Evolutionary conservation across 2,329 filamentous ascomycete species (phyloP).

Genomic region (Rachicladosporium sp.): DNA sequence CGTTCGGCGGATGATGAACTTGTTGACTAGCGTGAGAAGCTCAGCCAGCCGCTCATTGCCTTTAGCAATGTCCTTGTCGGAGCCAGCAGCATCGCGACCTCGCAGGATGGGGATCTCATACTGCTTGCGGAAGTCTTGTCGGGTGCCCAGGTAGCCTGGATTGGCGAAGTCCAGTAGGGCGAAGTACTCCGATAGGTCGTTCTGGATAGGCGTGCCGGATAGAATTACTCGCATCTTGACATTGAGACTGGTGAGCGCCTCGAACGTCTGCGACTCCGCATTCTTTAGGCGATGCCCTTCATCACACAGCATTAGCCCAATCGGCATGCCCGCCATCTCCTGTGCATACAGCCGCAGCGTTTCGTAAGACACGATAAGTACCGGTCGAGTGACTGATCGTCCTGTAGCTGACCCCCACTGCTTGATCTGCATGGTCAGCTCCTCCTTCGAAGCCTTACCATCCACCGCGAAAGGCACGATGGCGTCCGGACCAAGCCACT

Average conservation of each 20-base stretch:
- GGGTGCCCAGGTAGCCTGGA: constrained; percentile 76
- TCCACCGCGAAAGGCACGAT: constrained; percentile 92
- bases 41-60: constrained; percentile 76
- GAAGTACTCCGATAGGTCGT: constrained; percentile 97
- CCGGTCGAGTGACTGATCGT: constrained; percentile 77
- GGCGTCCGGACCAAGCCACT: constrained; percentile 90
- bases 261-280: constrained; percentile 90
- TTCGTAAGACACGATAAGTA: constrained; percentile 96
- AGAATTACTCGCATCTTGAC: constrained; percentile 86
- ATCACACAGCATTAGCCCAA: constrained; percentile 87
- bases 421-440: constrained; percentile 75
- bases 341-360: constrained; percentile 84
- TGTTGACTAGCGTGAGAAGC: constrained; percentile 77
- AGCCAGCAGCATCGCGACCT: constrained; percentile 80
- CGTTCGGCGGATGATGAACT: constrained; percentile 93
- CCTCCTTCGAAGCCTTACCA: constrained; percentile 89
- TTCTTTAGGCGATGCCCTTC: constrained; percentile 96
- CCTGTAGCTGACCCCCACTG: constrained; percentile 92
- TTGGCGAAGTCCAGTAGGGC: constrained; percentile 94
- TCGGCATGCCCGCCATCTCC: constrained; percentile 77
- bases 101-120: constrained; percentile 87
- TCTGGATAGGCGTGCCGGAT: constrained; percentile 94
- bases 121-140: constrained; percentile 82
- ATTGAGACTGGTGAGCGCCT: constrained; percentile 76
- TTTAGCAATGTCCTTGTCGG: constrained; percentile 66